Base-by-base conservation (phyloP, 2,329 filamentous ascomycete genomes). In the Xylariaceae sp. region DNA sequence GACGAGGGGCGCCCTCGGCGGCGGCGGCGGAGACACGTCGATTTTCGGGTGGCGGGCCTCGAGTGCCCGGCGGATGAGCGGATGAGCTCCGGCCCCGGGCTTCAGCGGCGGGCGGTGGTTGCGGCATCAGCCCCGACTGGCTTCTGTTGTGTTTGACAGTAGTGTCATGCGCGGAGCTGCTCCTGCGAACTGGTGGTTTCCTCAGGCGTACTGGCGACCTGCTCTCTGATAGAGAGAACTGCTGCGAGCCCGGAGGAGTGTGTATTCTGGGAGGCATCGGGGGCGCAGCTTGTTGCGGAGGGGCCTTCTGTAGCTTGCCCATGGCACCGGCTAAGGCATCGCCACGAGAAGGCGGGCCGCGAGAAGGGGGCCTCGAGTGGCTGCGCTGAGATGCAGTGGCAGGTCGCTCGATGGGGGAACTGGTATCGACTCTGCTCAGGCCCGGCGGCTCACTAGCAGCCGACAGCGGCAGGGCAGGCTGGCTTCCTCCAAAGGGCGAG, bases 41-140 rank as follows among this genome's bases (percentile, higher is more conserved):
- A 22, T 50, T 60, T 43, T 48, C 51, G 29, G 45, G 54, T 29
- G 43, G 45, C 7, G 15, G 42, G 41, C 24, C 24, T 31, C 57
- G 53, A 11, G 44, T 39, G 5, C 49, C 43, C 2, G 62, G 51
- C 3, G 63, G 60, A 27, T 72, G 70, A 2, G 63, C 68, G 9
- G 70, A 73, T 18, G 61, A 61, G 45, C 68, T 69, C 35, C 69
- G 61, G 7, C 60, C 61, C 18, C 67, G 60, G 2, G 53, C 31
- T 18, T 66, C 60, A 23, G 57, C 47, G 4, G 53, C 49, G 4
- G 64, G 44, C 11, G 51, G 46, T 18, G 25, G 19, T 25, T 36
- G 43, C 14, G 47, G 38, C 29, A 40, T 42, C 29, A 52, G 37
- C 16, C 35, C 31, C 15, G 42, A 28, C 17, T 50, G 32, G 24